Evolutionary conservation across 2,329 filamentous ascomycete genomes (phyloP), one percentile per base, ranked within the genome.

Genomic region (Setomelanomma holmii): DNA sequence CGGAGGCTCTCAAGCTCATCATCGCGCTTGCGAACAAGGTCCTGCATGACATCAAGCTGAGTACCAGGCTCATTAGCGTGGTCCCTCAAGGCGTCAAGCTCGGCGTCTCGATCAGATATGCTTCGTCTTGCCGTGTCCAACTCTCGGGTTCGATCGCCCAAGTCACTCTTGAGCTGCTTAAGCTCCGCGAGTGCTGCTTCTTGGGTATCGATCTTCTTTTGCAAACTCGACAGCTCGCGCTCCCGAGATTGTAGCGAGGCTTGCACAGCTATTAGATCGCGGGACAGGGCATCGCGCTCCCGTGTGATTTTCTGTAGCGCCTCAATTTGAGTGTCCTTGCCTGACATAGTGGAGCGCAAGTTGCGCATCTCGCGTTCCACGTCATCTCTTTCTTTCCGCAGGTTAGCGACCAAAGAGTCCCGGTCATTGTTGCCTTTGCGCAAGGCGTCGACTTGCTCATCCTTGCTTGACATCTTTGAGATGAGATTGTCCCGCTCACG

Each of bases 1-100:
- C 82, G 78, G 19, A 84, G 78, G 49, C 84, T 80, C 43, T 83
- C 80, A 1, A 88, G 76, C 49, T 86, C 80, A 39, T 72, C 60
- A 22, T 79, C 75, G 3, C 78, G 74, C 51, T 79, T 73, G 17
- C 73, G 72, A 30, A 79, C 74, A 24, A 80, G 66, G 35, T 69
- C 67, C 24, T 76, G 73, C 52, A 80, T 76, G 40, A 75, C 73
- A 30, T 76, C 73, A 11, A 76, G 60, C 36, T 76, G 72, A 1
- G 75, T 73, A 40, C 69, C 72, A 7, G 73, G 73, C 48, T 76
- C 73, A 33, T 76, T 66, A 20, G 68, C 68, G 46, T 70, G 68
- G 30, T 58, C 60, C 12, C 72, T 60, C 23, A 76, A 56, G 11
- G 71, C 66, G 33, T 76, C 72, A 4, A 76, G 59, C 51, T 76